A percentile compares a stretch with the other conserved stretches of the same genome.
These are phyloP conservation scores for Macadamia tetraphylla DNA, from an alignment of 164 flowering plant species.

Conservation along the genomic window DNA sequence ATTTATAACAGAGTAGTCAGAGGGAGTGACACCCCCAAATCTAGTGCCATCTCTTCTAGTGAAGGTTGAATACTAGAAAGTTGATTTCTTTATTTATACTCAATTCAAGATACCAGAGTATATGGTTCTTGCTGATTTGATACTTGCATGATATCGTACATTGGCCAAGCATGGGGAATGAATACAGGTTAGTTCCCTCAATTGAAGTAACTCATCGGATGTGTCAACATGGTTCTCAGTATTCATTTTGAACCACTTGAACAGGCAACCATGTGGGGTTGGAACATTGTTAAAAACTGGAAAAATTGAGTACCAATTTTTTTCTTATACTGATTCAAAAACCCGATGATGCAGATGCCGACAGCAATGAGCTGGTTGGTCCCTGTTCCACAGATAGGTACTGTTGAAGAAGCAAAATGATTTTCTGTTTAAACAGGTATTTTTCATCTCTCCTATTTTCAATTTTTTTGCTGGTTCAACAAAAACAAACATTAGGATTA, in stretches of 20 bases:
- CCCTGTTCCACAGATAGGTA: conserved; percentile 7
- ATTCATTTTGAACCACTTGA: background rate
- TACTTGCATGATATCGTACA: conserved; percentile 7
- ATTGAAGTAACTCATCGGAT: background rate
- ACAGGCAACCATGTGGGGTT: no score
- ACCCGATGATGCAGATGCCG: conserved; percentile 3
- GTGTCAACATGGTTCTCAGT: background rate
- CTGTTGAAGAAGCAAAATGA: conserved; percentile 11
- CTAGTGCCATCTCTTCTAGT: conserved; percentile 32
- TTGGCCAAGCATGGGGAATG: conserved; percentile 13
- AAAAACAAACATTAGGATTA: background rate
- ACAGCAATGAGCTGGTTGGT: conserved; percentile 4
- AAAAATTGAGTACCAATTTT: no score
- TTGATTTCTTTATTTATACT: background rate
- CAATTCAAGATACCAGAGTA: conserved; percentile 6
- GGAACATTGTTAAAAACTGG: no score
- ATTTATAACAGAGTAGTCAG: conserved; percentile 78
- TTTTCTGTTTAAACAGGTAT: conserved; percentile 17
- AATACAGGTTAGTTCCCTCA: conserved; percentile 17
- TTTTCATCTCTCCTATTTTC: background rate
- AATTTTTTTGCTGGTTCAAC: background rate
- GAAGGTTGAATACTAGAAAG: conserved; percentile 25
- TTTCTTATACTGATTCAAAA: background rate
- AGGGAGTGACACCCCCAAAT: conserved; percentile 61
- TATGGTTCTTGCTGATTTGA: conserved; percentile 14